Conservation (phyloP, 2,329 filamentous ascomycete genomes). For the Aspergillus pseudoterreus region DNA sequence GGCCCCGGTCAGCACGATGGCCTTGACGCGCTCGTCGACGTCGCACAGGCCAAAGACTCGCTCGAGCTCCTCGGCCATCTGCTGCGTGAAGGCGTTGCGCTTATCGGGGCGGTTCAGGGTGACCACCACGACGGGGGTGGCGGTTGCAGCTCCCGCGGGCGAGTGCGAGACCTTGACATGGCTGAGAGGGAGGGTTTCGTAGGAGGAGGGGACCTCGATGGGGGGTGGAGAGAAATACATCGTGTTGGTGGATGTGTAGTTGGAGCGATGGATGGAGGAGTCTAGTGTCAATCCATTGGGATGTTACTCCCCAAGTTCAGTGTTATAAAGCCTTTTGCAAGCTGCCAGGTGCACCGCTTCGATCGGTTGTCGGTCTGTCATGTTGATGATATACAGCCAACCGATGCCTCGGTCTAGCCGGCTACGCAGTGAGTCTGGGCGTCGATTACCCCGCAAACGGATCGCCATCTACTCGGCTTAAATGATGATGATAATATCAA, state of each 20-base stretch:
- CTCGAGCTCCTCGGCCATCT: slow-evolving; percentile 48
- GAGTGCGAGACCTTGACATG: slow-evolving; percentile 38
- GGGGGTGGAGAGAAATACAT: slow-evolving; percentile 9
- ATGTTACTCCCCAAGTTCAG: no score
- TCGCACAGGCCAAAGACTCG: slow-evolving; percentile 39
- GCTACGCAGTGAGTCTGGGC: no score
- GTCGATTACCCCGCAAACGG: no score
- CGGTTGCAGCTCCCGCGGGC: slow-evolving; percentile 45
- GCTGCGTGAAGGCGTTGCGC: slow-evolving; percentile 56
- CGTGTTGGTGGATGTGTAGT: no score
- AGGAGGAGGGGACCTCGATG: slow-evolving; percentile 29
- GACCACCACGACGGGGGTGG: slow-evolving; percentile 47
- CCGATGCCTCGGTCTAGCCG: no score
- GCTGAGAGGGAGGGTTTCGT: slow-evolving; percentile 27
- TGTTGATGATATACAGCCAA: neutral
- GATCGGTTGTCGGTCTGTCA: neutral
- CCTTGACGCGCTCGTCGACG: slow-evolving; percentile 53
- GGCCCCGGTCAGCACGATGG: slow-evolving; percentile 52
- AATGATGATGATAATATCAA: no score
- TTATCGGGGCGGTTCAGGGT: slow-evolving; percentile 55
- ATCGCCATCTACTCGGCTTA: no score
- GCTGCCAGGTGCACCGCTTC: no score
- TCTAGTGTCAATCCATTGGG: no score
- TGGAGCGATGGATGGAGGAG: no score
- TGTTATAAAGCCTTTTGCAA: no score